Percentiles rank a stretch among this genome's conserved stretches.
These are phyloP conservation scores for Cyamopsis tetragonoloba DNA, from an alignment of 306 rosid genomes.

Conservation along the genomic window DNA sequence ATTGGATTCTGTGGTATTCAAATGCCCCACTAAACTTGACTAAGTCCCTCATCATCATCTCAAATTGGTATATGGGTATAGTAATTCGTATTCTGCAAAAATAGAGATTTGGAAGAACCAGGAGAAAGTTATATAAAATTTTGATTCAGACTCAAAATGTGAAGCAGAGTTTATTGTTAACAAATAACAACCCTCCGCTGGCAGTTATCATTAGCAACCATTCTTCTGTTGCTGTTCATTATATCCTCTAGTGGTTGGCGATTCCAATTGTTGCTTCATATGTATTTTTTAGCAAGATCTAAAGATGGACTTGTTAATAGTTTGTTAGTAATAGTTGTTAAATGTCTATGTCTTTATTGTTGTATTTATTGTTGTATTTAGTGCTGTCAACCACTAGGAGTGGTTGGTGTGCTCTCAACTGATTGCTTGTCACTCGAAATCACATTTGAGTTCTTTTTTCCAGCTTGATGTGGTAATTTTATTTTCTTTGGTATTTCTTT, in stretches of 20 bases:
- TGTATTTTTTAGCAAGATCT: neutral
- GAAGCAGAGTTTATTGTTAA: neutral
- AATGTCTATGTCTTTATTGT: too few species aligned
- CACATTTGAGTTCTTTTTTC: neutral
- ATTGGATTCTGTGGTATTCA: too few species aligned
- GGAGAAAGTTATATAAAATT: neutral
- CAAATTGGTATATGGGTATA: neutral
- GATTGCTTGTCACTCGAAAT: neutral
- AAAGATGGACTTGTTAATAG: neutral
- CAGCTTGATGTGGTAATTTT: neutral
- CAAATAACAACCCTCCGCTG: too few species aligned
- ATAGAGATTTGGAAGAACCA: neutral
- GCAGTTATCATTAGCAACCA: too few species aligned
- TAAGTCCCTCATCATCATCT: neutral
- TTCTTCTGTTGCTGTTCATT: neutral
- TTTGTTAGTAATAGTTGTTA: neutral
- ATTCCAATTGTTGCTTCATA: neutral
- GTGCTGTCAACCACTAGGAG: neutral
- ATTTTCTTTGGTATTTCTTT: neutral
- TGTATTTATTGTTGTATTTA: neutral
- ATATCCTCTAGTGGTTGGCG: neutral
- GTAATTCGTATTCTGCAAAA: neutral
- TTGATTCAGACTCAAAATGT: neutral
- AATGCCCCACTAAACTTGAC: neutral
- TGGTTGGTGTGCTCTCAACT: neutral